phyloP scores from a whole-genome alignment of 1,284 basidiomycete genomes.

The Heterobasidion irregulare region DNA sequence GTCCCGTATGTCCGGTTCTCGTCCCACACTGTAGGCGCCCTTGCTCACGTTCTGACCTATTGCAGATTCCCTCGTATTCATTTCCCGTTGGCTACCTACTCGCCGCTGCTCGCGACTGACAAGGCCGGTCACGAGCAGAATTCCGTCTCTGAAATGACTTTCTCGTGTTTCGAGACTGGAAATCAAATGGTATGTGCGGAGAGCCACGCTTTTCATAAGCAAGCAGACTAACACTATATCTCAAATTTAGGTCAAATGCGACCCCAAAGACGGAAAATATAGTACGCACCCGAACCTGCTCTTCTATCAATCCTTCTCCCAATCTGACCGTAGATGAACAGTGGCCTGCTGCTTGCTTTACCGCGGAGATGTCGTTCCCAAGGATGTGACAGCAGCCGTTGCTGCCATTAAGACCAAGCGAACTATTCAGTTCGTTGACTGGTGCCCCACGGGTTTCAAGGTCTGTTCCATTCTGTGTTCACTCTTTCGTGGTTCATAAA shows the following conservation, averaged over 20 bases:
- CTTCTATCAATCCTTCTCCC: background rate
- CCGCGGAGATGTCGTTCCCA: slow-evolving; percentile 96
- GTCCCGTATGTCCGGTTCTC: slow-evolving; percentile 62
- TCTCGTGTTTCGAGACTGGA: slow-evolving; percentile 94
- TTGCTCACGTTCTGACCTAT: background rate
- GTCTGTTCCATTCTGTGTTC: slow-evolving; percentile 35
- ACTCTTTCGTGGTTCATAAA: slow-evolving; percentile 3
- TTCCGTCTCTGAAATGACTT: slow-evolving; percentile 97
- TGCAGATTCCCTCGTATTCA: slow-evolving; percentile 92
- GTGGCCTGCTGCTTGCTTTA: slow-evolving; percentile 87
- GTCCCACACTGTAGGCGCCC: background rate
- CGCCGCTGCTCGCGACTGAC: slow-evolving; percentile 86
- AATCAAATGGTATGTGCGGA: slow-evolving; percentile 80
- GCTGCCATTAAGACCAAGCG: slow-evolving; percentile 95
- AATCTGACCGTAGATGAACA: slow-evolving; percentile 14
- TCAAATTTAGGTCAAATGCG: slow-evolving; percentile 68
- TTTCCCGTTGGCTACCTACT: slow-evolving; percentile 95
- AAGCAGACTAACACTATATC: background rate
- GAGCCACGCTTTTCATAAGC: background rate
- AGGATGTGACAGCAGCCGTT: slow-evolving; percentile 93
- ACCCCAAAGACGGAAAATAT: slow-evolving; percentile 95
- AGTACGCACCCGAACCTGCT: slow-evolving; percentile 36
- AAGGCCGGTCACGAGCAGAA: slow-evolving; percentile 95
- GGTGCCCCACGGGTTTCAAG: slow-evolving; percentile 98
- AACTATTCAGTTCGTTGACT: slow-evolving; percentile 96